These are phyloP conservation scores for Escallonia herrerae DNA, from an alignment of 129 eudicot genomes.

Conservation along the genomic window DNA sequence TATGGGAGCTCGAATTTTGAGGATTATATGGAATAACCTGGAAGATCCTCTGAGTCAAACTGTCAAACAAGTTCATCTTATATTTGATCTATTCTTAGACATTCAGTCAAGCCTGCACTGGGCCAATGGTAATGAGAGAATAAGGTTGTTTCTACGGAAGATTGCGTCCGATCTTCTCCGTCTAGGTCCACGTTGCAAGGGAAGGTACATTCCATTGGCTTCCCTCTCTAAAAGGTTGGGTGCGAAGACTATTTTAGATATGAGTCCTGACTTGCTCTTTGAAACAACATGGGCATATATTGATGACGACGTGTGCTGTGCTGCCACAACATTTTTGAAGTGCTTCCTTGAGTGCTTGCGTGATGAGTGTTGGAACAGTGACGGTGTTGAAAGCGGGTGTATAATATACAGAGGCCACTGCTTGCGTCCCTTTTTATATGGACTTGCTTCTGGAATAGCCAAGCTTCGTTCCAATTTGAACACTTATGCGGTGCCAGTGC, in stretches of 20 bases:
- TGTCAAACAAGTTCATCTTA: conserved; percentile 97
- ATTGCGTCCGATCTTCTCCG: conserved; percentile 73
- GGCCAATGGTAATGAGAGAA: conserved; percentile 48
- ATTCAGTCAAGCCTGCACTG: conserved; percentile 65
- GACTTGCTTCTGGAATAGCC: conserved; percentile 76
- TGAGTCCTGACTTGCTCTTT: conserved; percentile 69
- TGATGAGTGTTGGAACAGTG: conserved; percentile 81
- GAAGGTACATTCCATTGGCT: conserved; percentile 88
- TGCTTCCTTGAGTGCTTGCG: conserved; percentile 89
- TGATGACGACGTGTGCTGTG: conserved; percentile 98
- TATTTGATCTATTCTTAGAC: conserved; percentile 82
- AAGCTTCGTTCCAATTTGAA: conserved; percentile 84
- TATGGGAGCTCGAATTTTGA: conserved; percentile 59
- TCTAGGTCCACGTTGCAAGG: conserved; percentile 91
- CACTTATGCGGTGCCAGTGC: conserved; percentile 81
- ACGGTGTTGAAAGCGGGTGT: conserved; percentile 79
- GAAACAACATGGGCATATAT: conserved; percentile 68
- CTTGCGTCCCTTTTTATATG: conserved; percentile 64
- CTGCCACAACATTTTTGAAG: conserved; percentile 76
- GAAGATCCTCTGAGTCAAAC: conserved; percentile 96
- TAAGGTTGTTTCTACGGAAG: conserved; percentile 42
- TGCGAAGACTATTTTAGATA: conserved; percentile 52
- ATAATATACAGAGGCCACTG: conserved; percentile 52
- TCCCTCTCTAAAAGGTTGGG: conserved; percentile 86
- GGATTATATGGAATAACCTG: conserved; percentile 89